These are phyloP conservation scores for Jatropha podagrica DNA, from an alignment of 441 rosid genomes.

Conservation along the genomic window DNA sequence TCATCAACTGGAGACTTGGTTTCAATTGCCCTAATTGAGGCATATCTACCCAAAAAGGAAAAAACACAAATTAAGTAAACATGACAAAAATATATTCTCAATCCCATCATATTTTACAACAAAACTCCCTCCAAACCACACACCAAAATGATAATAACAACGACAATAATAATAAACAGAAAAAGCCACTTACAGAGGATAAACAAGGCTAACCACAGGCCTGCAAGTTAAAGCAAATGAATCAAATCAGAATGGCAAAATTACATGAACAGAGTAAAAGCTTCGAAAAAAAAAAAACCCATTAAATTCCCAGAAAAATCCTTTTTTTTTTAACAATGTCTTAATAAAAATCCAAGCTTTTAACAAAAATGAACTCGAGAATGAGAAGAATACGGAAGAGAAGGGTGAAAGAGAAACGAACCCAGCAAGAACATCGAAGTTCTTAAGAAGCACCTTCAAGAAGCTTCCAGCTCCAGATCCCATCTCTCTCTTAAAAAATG, in stretches of 20 bases:
- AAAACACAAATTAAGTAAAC: conserved; percentile 6
- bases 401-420: conserved; percentile 22
- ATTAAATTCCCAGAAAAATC: not conserved
- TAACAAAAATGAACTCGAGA: not conserved
- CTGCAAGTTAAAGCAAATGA: conserved; percentile 44
- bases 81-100: not conserved
- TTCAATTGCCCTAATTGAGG: conserved; percentile 86
- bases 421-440: conserved; percentile 97
- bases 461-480: conserved; percentile 67
- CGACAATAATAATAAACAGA: too few species aligned
- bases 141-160: not conserved
- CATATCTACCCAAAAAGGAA: conserved; percentile 48
- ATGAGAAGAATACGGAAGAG: not conserved
- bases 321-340: not conserved
- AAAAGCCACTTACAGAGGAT: conserved; percentile 79
- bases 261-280: not conserved
- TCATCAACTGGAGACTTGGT: conserved; percentile 82
- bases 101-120: not conserved
- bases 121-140: not conserved
- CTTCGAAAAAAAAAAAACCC: not conserved
- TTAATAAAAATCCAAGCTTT: not conserved
- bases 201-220: conserved; percentile 87
- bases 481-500: conserved; percentile 12
- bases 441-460: conserved; percentile 69
- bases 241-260: conserved; percentile 19